Evolutionary conservation across 1,139 yeast species (phyloP).

Genomic region (Lipomyces yarrowii): DNA sequence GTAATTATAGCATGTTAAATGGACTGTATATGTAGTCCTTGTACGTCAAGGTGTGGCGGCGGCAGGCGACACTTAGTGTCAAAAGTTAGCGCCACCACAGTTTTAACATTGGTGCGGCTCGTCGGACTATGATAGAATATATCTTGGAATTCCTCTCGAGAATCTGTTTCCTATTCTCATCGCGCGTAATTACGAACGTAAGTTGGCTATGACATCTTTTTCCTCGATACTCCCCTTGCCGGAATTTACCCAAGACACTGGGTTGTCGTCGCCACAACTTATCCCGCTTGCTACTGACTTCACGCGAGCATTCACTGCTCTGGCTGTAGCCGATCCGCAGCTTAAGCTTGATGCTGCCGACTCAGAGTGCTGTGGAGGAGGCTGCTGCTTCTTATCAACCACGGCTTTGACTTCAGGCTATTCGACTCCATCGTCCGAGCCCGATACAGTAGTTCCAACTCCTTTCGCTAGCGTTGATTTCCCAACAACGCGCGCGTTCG

Average conservation of each 20-base stretch:
- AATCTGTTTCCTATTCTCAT: not conserved
- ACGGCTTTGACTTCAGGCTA: not conserved
- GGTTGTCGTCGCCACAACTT: not conserved
- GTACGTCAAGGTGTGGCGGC: too few relatives aligned
- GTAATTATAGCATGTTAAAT: too few relatives aligned
- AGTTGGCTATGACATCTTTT: not conserved
- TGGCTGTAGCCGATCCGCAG: slow-evolving; percentile 1
- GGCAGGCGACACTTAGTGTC: too few relatives aligned
- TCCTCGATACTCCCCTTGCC: not conserved
- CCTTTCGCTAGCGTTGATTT: slow-evolving; percentile 12
- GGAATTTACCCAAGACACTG: not conserved
- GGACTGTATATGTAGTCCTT: too few relatives aligned
- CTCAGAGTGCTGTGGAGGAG: slow-evolving; percentile 31
- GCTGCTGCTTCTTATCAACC: slow-evolving; percentile 15
- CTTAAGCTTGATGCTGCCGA: slow-evolving; percentile 6
- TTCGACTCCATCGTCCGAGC: not conserved
- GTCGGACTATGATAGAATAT: too few relatives aligned
- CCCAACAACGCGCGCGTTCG: slow-evolving; percentile 30
- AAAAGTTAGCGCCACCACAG: too few relatives aligned
- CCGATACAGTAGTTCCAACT: slow-evolving; percentile 5
- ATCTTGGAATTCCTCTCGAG: not conserved
- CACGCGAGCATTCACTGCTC: slow-evolving; percentile 24
- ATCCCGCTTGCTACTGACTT: slow-evolving; percentile 29
- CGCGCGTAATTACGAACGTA: not conserved
- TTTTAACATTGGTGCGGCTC: not conserved